Percentiles rank a stretch among this genome's conserved stretches.
phyloP scores from a whole-genome alignment of 352 stramenopile genomes.

The Globisporangium camurandrum region DNA sequence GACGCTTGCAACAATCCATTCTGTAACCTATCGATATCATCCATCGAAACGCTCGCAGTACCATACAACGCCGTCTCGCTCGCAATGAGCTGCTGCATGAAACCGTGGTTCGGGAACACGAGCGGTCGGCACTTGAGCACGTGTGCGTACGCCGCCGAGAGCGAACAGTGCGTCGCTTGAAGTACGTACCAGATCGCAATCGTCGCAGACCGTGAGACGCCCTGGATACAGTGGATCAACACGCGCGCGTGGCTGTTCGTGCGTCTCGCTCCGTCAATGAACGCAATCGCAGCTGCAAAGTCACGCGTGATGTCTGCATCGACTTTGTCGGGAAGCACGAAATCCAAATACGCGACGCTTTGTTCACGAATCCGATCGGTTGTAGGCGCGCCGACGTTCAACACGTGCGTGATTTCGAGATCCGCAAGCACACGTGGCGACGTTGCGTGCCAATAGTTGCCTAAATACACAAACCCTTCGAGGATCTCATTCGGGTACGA shows the following conservation, averaged over 20 bases:
- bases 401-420: slow-evolving; percentile 61
- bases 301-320: slow-evolving; percentile 48
- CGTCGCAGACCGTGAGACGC: slow-evolving; percentile 67
- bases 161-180: slow-evolving; percentile 55
- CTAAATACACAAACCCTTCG: slow-evolving; percentile 58
- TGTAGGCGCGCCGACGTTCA: slow-evolving; percentile 65
- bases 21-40: slow-evolving; percentile 67
- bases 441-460: slow-evolving; percentile 80
- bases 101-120: slow-evolving; percentile 75
- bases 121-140: slow-evolving; percentile 67
- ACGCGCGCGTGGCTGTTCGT: slow-evolving; percentile 26
- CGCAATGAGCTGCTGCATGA: slow-evolving; percentile 71
- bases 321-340: slow-evolving; percentile 52
- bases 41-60: slow-evolving; percentile 44
- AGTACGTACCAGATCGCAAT: slow-evolving; percentile 81
- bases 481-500: slow-evolving; percentile 73
- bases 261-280: slow-evolving; percentile 36
- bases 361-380: slow-evolving; percentile 47
- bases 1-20: slow-evolving; percentile 46
- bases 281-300: slow-evolving; percentile 40
- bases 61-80: slow-evolving; percentile 64
- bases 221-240: slow-evolving; percentile 80
- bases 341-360: slow-evolving; percentile 54
- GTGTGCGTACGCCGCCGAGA: slow-evolving; percentile 73
- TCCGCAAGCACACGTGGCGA: slow-evolving; percentile 38